phyloP scores from a whole-genome alignment of 768 basidiomycete species.

The Filobasidium wieringae region DNA sequence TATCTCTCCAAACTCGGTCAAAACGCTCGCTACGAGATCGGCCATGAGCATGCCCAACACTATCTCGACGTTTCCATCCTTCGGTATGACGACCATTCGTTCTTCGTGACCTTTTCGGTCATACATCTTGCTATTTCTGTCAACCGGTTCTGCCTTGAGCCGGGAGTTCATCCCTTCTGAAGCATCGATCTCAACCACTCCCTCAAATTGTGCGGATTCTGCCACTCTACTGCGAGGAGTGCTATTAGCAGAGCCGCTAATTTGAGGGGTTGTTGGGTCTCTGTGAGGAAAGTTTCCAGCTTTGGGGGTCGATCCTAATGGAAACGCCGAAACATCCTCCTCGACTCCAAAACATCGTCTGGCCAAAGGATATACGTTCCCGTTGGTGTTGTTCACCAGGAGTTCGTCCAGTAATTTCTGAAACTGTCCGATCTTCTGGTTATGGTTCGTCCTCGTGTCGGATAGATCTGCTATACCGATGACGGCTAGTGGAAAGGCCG shows the following conservation, averaged over 20 bases:
- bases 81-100: slow-evolving; percentile 67
- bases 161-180: slow-evolving; percentile 48
- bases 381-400: slow-evolving; percentile 2
- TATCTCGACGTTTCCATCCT: slow-evolving; percentile 67
- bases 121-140: slow-evolving; percentile 6
- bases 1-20: slow-evolving; percentile 72
- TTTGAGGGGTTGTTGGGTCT: background rate
- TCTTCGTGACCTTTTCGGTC: slow-evolving; percentile 50
- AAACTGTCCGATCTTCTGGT: slow-evolving; percentile 10
- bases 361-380: slow-evolving; percentile 16
- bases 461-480: slow-evolving; percentile 65
- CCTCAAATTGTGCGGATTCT: slow-evolving; percentile 11
- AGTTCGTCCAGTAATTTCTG: slow-evolving; percentile 1
- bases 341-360: slow-evolving; percentile 21
- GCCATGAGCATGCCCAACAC: slow-evolving; percentile 82
- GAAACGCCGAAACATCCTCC: slow-evolving; percentile 3
- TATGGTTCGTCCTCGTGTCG: slow-evolving; percentile 12
- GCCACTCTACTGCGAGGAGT: slow-evolving; percentile 4
- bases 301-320: background rate
- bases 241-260: background rate
- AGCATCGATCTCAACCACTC: slow-evolving; percentile 55
- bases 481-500: slow-evolving; percentile 70
- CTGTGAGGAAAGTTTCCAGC: background rate
- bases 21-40: slow-evolving; percentile 73
- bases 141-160: background rate